Base-by-base conservation (phyloP, 2,329 filamentous ascomycete genomes). In the Colletotrichum graminicola region DNA sequence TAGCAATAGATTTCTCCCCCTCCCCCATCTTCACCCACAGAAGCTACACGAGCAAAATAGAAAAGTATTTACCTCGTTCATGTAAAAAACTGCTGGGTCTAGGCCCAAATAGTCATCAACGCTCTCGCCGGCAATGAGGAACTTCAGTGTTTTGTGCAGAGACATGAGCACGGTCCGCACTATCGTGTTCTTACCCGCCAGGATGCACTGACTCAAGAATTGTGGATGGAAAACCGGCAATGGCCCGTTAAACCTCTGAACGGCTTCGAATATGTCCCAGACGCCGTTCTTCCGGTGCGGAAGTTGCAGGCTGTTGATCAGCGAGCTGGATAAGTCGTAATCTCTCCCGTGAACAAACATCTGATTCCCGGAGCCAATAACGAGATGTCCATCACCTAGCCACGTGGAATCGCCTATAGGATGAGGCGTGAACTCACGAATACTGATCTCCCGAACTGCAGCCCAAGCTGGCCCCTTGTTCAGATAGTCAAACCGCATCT, bases 341-440 rank as follows among this genome's bases (percentile, higher is more conserved):
- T 89, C 85, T 71, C 95, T 90, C 75, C 94, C 93, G 77, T 95
- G 92, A 8, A 97, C 86, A 79, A 97, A 95, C 16, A 99, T 85
- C 78, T 98, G 95, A 78, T 97, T 97, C 0, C 96, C 96, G 10
- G 94, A 91, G 1, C 94, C 95, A 67, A 98, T 91, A 7, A 97
- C 91, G 16, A 99, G 86, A 76, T 95, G 91, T 0, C 95, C 95
- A 76, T 93, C 91, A 36, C 91, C 90, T 16, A 98, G 84, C 96
- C 96, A 99, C 21, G 94, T 94, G 0, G 94, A 97, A 79, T 98
- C 95, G 2, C 94, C 95, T 62, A 98, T 97, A 0, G 94, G 93
- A 79, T 97, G 94, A 36, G 94, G 93, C 16, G 94, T 97, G 47
- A 94, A 84, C 71, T 95, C 91, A 73, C 92, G 88, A 70, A 94